Percentiles rank a stretch among this genome's conserved stretches.
phyloP scores from a whole-genome alignment of 164 flowering plant species.

The Macadamia integrifolia region DNA sequence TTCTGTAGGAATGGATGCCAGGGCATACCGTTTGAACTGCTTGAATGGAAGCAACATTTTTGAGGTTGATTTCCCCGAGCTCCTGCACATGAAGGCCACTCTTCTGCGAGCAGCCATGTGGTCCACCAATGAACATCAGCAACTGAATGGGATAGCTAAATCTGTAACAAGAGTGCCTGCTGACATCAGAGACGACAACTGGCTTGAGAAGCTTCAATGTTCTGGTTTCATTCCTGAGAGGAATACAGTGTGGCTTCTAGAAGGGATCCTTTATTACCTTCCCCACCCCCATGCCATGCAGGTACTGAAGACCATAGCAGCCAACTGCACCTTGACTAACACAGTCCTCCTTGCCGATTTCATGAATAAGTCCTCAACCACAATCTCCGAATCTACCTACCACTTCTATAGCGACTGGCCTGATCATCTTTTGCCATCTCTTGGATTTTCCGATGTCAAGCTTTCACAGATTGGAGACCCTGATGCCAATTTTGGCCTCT shows the following conservation, averaged over 20 bases:
- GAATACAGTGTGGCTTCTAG: slow-evolving; percentile 82
- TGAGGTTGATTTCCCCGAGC: slow-evolving; percentile 75
- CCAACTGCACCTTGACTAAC: slow-evolving; percentile 40
- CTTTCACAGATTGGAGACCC: slow-evolving; percentile 92
- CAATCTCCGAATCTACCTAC: slow-evolving; percentile 46
- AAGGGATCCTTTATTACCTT: slow-evolving; percentile 80
- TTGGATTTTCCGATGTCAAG: slow-evolving; percentile 70
- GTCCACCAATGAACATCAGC: slow-evolving; percentile 31
- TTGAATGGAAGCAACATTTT: slow-evolving; percentile 60
- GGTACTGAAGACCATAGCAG: slow-evolving; percentile 63
- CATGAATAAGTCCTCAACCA: slow-evolving; percentile 78
- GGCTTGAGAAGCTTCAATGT: slow-evolving; percentile 70
- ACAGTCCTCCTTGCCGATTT: slow-evolving; percentile 86
- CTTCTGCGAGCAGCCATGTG: slow-evolving; percentile 54
- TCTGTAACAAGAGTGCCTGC: slow-evolving; percentile 72
- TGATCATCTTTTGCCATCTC: slow-evolving; percentile 74
- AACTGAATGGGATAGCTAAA: slow-evolving; percentile 53
- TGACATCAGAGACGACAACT: slow-evolving; percentile 57
- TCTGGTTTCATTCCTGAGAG: slow-evolving; percentile 63
- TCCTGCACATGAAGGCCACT: slow-evolving; percentile 62
- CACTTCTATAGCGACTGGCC: slow-evolving; percentile 93
- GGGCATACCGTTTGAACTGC: slow-evolving; percentile 75
- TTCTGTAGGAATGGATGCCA: slow-evolving; percentile 77
- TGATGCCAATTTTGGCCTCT: slow-evolving; percentile 80
- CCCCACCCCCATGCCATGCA: slow-evolving; percentile 58